These are phyloP conservation scores for Termitomyces sp. DNA, from an alignment of 768 basidiomycete genomes.

Conservation along the genomic window DNA sequence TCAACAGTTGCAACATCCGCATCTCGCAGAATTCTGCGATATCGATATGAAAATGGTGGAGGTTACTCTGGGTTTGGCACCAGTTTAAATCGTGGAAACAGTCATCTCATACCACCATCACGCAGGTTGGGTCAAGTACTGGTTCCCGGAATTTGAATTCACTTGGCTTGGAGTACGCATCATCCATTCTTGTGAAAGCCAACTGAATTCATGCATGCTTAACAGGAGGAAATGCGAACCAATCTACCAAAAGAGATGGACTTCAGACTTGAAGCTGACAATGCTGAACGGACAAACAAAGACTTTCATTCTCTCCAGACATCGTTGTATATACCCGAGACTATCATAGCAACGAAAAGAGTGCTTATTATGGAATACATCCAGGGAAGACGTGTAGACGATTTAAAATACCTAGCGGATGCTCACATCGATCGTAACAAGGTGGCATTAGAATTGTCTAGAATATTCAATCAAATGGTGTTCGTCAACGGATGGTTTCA, in stretches of 20 bases:
- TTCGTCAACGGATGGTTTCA: slow-evolving; percentile 92
- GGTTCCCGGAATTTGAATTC: slow-evolving; percentile 96
- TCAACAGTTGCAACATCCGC: slow-evolving; percentile 84
- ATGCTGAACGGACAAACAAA: slow-evolving; percentile 62
- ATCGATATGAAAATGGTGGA: slow-evolving; percentile 89
- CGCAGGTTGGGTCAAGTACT: slow-evolving; percentile 77
- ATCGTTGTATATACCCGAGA: slow-evolving; percentile 84
- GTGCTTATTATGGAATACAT: slow-evolving; percentile 96
- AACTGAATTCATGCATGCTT: slow-evolving; percentile 32
- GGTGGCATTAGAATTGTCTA: slow-evolving; percentile 83
- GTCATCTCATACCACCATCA: slow-evolving; percentile 3
- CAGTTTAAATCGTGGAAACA: background rate
- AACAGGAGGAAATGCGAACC: slow-evolving; percentile 87
- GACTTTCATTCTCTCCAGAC: slow-evolving; percentile 72
- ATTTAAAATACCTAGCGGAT: slow-evolving; percentile 75
- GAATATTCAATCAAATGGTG: slow-evolving; percentile 94
- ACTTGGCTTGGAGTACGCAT: slow-evolving; percentile 73
- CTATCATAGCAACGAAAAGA: slow-evolving; percentile 76
- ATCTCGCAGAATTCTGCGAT: slow-evolving; percentile 85
- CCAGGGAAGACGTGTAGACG: slow-evolving; percentile 83
- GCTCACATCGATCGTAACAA: slow-evolving; percentile 89
- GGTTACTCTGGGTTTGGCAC: slow-evolving; percentile 52
- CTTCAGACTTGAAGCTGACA: slow-evolving; percentile 84
- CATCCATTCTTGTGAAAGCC: background rate
- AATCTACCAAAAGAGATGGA: slow-evolving; percentile 94